Conservation (phyloP, 2,329 filamentous ascomycete species). For the Trematosphaeria pertusa region DNA sequence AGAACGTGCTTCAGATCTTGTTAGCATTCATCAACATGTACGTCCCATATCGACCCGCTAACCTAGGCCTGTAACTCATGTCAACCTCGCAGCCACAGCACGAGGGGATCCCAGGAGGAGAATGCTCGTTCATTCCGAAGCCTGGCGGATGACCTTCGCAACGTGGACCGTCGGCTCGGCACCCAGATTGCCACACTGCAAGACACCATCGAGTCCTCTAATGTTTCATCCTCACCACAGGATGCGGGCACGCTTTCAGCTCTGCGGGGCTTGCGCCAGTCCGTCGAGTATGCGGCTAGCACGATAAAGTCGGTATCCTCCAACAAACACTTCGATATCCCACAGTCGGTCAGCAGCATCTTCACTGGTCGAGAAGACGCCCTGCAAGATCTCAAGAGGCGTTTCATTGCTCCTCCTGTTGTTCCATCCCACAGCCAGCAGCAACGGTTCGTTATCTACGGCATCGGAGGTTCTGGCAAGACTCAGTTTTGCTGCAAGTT, state of each 20-base stretch:
- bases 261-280: not conserved
- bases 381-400: conserved; percentile 12
- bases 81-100: not conserved
- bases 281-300: not conserved
- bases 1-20: conserved; percentile 7
- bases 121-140: not conserved
- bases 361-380: conserved; percentile 23
- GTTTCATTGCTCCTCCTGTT: conserved; percentile 1
- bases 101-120: not conserved
- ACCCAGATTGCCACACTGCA: not conserved
- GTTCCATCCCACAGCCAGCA: conserved; percentile 1
- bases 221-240: not conserved
- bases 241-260: not conserved
- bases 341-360: conserved; percentile 21
- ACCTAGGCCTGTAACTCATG: not conserved
- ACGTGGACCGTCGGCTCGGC: not conserved
- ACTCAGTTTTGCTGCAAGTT: conserved; percentile 47
- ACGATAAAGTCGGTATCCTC: not conserved
- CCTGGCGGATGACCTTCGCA: not conserved
- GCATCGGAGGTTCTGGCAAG: conserved; percentile 49
- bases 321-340: conserved; percentile 30
- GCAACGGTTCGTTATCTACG: conserved; percentile 33
- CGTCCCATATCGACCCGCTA: not conserved
- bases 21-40: conserved; percentile 5
- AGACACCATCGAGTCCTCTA: not conserved